Evolutionary conservation across 305 asterid species (phyloP).

Genomic region (Solanum chacoense): DNA sequence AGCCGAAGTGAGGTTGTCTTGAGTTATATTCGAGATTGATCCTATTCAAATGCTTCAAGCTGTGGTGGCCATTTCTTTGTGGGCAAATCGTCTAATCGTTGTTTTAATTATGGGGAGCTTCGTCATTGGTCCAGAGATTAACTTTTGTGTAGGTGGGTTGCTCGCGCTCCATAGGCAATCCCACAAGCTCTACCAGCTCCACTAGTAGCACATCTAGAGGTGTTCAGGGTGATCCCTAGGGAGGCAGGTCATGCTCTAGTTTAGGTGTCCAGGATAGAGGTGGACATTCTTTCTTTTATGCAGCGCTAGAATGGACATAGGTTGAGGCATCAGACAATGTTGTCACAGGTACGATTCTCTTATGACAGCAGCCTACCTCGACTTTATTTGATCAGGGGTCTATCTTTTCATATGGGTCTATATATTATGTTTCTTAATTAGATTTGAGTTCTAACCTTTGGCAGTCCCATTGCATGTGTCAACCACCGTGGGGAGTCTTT

Average conservation of each 20-base stretch:
- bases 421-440: not conserved
- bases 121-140: not conserved
- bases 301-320: not conserved
- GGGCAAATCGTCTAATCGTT: not conserved
- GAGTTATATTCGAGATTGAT: not conserved
- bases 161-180: not conserved
- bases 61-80: not conserved
- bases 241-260: not conserved
- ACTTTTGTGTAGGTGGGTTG: not conserved
- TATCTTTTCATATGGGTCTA: not conserved
- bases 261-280: not conserved
- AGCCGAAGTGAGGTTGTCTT: not conserved
- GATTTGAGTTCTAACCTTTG: not conserved
- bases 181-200: not conserved
- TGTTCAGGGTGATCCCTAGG: not conserved
- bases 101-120: not conserved
- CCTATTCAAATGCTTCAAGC: not conserved
- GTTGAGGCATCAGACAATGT: not conserved
- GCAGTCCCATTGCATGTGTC: not conserved
- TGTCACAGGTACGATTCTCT: not conserved
- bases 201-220: not conserved
- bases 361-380: not conserved
- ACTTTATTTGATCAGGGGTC: not conserved
- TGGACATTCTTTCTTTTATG: not conserved
- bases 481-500: not conserved